phyloP scores from a whole-genome alignment of 768 basidiomycete species.

The Rubroboletus pulcherrimus region DNA sequence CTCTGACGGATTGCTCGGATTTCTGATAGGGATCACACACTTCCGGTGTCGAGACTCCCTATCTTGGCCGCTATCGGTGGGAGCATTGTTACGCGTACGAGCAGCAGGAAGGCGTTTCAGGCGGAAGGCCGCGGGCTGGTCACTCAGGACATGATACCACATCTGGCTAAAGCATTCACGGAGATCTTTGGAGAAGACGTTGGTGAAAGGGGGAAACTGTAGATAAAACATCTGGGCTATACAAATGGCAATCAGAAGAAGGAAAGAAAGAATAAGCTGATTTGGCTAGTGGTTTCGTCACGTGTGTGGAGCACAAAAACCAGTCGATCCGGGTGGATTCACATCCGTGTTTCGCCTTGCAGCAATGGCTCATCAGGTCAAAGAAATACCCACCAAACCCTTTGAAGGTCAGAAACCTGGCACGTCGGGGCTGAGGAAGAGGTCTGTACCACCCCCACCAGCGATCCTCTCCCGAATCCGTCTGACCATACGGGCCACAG shows the following conservation, averaged over 20 bases:
- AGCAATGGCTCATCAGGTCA: slow-evolving; percentile 45
- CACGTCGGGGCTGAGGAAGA: slow-evolving; percentile 95
- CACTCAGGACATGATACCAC: slow-evolving; percentile 72
- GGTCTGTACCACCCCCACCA: slow-evolving; percentile 41
- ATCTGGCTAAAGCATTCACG: slow-evolving; percentile 64
- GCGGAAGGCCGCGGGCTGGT: slow-evolving; percentile 77
- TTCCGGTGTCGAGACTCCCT: slow-evolving; percentile 67
- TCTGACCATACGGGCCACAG: slow-evolving; percentile 38
- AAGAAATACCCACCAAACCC: slow-evolving; percentile 77
- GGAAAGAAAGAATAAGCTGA: too few relatives aligned
- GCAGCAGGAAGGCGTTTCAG: slow-evolving; percentile 72
- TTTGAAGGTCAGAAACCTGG: slow-evolving; percentile 96
- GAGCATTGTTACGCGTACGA: slow-evolving; percentile 83
- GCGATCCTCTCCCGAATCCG: slow-evolving; percentile 16
- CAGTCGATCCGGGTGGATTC: neutral
- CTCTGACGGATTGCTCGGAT: slow-evolving; percentile 3
- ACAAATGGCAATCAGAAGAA: neutral
- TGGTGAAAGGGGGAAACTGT: slow-evolving; percentile 33
- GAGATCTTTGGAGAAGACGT: slow-evolving; percentile 62
- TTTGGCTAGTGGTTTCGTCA: slow-evolving; percentile 8
- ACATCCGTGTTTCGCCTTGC: neutral
- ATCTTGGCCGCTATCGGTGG: slow-evolving; percentile 82
- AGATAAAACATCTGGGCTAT: slow-evolving; percentile 3
- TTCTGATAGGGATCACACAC: slow-evolving; percentile 43
- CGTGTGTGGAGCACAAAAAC: slow-evolving; percentile 23